Evolutionary conservation across 192 early-diverging fungal genomes (phyloP), one percentile per base, ranked within the genome.

Genomic region (Dimargaris verticillata): DNA sequence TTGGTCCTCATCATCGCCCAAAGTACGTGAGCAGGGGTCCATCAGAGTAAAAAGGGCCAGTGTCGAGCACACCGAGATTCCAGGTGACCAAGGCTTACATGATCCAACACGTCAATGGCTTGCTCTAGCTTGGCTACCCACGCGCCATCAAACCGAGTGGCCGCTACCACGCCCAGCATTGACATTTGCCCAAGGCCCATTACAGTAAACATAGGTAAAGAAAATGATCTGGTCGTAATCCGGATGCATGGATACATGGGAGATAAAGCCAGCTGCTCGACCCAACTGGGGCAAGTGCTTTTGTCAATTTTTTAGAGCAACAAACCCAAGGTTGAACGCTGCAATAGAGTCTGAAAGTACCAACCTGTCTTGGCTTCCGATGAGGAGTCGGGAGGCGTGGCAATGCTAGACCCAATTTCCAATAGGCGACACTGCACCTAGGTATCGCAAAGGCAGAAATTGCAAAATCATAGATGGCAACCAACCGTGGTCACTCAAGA

Each of bases 321-420:
- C 33, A 2, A 38, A 38, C 2, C 7, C 33, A 38, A 5, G 3
- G 3, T 38, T 38, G 2, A 38, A 5, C 3, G 7, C 7, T 7
- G 33, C 33, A 38, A 38, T 7, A 38, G 33, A 38, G 7, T 2
- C 7, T 7, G 2, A 38, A 38, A 38, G 33, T 38, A 38, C 33
- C 33, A 38, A 38, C 33, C 33, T 18, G 26, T 20, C 26, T 62
- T 62, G 20, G 14, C 50, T 28, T 53, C 61, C 22, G 50, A 33
- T 3, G 61, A 44, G n/a, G 48, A 33, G 2, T 20, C 38, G 51
- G 49, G 50, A 24, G 61, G 61, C 1, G 61, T 62, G 50, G 61
- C 61, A 41, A 62, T 28, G 26, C 50, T 47, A 33, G 61, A 51
- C 12, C 61, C 61, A 42, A 62, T 52, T 25, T 62, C 61, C 33